Conservation (phyloP, 805 yeast genomes). For the Kuraishia hungarica region DNA sequence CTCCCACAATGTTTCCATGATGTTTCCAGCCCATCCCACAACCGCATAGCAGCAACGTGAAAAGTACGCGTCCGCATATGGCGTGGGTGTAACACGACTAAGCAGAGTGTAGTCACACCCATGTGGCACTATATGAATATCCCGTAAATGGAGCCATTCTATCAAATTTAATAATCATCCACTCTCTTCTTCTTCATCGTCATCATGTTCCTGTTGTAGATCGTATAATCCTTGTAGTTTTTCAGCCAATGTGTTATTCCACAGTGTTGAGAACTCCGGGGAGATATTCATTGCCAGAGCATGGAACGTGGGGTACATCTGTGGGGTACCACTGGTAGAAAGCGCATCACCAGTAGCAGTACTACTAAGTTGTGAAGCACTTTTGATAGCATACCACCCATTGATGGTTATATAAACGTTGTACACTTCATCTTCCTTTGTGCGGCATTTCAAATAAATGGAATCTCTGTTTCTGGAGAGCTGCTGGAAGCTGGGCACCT, state of each 20-base stretch:
- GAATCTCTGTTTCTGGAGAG: neutral
- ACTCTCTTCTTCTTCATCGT: neutral
- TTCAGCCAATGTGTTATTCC: neutral
- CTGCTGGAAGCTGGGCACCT: neutral
- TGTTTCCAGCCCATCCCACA: neutral
- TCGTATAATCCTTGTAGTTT: neutral
- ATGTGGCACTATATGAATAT: no score
- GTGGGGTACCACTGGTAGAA: neutral
- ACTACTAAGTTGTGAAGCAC: neutral
- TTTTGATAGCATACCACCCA: constrained; percentile 19
- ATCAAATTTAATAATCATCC: no score
- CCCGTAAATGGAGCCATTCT: no score
- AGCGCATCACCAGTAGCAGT: neutral
- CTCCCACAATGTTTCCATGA: neutral
- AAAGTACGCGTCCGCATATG: neutral
- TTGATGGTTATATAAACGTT: constrained; percentile 11
- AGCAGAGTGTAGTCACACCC: no score
- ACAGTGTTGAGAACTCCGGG: neutral
- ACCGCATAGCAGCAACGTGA: neutral
- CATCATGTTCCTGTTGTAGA: neutral
- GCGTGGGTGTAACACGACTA: neutral
- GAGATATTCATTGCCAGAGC: constrained; percentile 10
- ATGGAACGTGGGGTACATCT: constrained; percentile 21
- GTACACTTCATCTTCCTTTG: constrained; percentile 10
- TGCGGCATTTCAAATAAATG: constrained; percentile 1